phyloP scores from a whole-genome alignment of 495 filamentous ascomycete species.

The Aspergillus bertholletiae region DNA sequence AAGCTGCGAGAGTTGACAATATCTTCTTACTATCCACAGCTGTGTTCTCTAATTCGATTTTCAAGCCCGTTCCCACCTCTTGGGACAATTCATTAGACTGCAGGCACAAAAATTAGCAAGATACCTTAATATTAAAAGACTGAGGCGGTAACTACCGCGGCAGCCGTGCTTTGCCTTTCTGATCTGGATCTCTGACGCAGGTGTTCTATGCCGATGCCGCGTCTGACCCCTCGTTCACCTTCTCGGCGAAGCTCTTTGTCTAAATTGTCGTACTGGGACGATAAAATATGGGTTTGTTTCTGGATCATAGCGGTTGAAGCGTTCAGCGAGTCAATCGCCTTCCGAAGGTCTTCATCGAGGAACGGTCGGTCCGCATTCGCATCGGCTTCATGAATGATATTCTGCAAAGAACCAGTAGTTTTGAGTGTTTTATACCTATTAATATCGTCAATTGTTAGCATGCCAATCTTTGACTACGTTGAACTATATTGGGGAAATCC shows the following conservation, averaged over 20 bases:
- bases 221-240: conserved; percentile 20
- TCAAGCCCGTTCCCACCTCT: conserved; percentile 29
- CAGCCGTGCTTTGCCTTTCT: conserved; percentile 30
- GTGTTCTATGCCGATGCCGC: conserved; percentile 24
- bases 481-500: not conserved
- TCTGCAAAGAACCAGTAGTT: conserved; percentile 23
- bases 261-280: conserved; percentile 27
- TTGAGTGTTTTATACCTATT: conserved; percentile 35
- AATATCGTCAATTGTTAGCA: not conserved
- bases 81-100: conserved; percentile 34
- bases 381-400: conserved; percentile 24
- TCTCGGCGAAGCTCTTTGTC: conserved; percentile 24
- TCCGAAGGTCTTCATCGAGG: conserved; percentile 36
- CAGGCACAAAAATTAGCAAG: conserved; percentile 18
- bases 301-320: conserved; percentile 33
- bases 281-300: conserved; percentile 31
- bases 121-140: not conserved
- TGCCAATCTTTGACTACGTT: too few relatives aligned
- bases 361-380: conserved; percentile 33
- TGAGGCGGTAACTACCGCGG: conserved; percentile 24
- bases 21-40: conserved; percentile 33
- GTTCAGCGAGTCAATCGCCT: conserved; percentile 33
- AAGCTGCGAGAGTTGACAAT: conserved; percentile 29
- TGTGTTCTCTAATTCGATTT: conserved; percentile 28
- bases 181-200: conserved; percentile 37